These are phyloP conservation scores for Naumovozyma dairenensis DNA, from an alignment of 805 yeast genomes.

Conservation along the genomic window DNA sequence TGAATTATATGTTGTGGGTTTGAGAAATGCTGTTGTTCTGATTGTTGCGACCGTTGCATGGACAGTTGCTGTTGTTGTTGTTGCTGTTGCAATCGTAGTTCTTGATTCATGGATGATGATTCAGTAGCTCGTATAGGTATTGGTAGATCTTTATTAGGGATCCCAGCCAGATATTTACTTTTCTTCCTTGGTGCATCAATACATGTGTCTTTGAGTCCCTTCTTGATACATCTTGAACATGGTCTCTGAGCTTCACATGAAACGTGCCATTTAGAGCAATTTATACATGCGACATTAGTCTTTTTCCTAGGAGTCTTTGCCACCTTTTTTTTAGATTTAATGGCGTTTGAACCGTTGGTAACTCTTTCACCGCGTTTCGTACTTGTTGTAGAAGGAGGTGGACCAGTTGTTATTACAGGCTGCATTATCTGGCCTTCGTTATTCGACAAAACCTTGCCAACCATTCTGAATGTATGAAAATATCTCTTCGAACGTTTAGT, in stretches of 20 bases:
- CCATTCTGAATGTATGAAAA: too few relatives aligned
- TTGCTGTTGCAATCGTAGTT: conserved; percentile 12
- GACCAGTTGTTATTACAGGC: too few relatives aligned
- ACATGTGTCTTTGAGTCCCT: conserved; percentile 63
- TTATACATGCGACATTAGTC: conserved; percentile 79
- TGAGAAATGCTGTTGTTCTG: conserved; percentile 15
- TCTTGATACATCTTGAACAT: conserved; percentile 64
- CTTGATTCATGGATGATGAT: neutral
- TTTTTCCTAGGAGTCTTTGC: conserved; percentile 39
- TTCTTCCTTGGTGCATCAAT: conserved; percentile 83
- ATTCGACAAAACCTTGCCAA: too few relatives aligned
- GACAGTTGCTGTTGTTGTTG: conserved; percentile 16
- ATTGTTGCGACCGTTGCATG: conserved; percentile 21
- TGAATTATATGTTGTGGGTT: conserved; percentile 18
- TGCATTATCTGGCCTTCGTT: too few relatives aligned
- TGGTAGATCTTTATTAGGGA: conserved; percentile 30
- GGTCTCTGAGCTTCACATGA: conserved; percentile 82
- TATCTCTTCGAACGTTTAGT: too few relatives aligned
- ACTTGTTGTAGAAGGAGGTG: too few relatives aligned
- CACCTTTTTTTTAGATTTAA: too few relatives aligned
- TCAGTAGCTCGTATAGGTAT: conserved; percentile 5
- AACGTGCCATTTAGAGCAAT: conserved; percentile 85
- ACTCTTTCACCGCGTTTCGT: too few relatives aligned
- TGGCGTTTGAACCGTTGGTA: too few relatives aligned
- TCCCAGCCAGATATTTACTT: conserved; percentile 69